Evolutionary conservation across 2,329 filamentous ascomycete genomes (phyloP).

Genomic region (Pseudocercospora macadamiae): DNA sequence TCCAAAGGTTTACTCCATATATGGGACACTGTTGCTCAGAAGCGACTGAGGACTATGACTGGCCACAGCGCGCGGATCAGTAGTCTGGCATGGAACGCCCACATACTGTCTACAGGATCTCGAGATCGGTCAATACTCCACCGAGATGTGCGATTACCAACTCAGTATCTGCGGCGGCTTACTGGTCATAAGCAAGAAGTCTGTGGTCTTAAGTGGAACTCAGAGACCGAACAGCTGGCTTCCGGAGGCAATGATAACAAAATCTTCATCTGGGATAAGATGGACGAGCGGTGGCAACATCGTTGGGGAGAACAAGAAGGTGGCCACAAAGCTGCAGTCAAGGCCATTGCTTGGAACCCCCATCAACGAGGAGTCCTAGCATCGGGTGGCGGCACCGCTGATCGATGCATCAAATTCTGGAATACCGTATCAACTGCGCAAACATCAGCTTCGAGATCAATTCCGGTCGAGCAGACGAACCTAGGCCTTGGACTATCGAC

Average conservation of each 20-base stretch:
- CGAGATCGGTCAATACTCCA: conserved; percentile 93
- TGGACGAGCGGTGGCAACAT: conserved; percentile 87
- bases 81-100: conserved; percentile 94
- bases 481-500: conserved; percentile 33
- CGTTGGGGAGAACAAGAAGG: conserved; percentile 93
- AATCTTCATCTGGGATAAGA: conserved; percentile 96
- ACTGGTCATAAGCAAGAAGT: conserved; percentile 98
- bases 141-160: conserved; percentile 88
- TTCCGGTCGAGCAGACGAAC: conserved; percentile 30
- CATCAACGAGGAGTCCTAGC: conserved; percentile 94
- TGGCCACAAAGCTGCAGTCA: conserved; percentile 95
- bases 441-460: conserved; percentile 37
- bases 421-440: conserved; percentile 66
- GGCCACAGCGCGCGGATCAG: conserved; percentile 93
- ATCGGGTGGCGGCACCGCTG: conserved; percentile 91
- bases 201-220: conserved; percentile 95
- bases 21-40: conserved; percentile 88
- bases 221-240: conserved; percentile 90
- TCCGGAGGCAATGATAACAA: conserved; percentile 99
- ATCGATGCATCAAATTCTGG: conserved; percentile 96
- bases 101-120: conserved; percentile 94
- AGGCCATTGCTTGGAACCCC: conserved; percentile 96
- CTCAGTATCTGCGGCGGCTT: conserved; percentile 85
- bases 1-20: conserved; percentile 95
- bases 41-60: conserved; percentile 91